phyloP scores from a whole-genome alignment of 2,329 filamentous ascomycete species.

The Cladorrhinum sp. region DNA sequence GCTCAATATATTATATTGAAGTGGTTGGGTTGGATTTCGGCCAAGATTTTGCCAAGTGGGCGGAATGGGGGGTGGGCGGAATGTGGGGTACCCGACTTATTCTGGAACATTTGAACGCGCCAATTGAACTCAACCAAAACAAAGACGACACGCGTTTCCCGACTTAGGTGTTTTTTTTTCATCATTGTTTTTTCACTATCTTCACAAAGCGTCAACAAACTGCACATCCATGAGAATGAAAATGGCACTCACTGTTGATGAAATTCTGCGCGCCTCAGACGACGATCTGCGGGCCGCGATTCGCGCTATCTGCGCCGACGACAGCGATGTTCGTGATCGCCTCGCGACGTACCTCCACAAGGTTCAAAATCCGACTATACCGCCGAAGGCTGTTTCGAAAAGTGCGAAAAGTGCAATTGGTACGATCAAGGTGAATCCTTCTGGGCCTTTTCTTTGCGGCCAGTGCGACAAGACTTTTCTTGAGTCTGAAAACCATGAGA shows the following conservation, averaged over 20 bases:
- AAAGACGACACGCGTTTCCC: no score
- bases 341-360: not conserved
- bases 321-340: not conserved
- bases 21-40: no score
- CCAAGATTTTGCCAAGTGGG: no score
- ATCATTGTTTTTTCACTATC: no score
- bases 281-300: not conserved
- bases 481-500: not conserved
- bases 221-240: not conserved
- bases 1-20: no score
- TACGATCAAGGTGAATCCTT: not conserved
- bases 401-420: not conserved
- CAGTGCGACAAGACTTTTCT: not conserved
- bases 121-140: no score
- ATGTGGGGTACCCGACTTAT: no score
- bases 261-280: not conserved
- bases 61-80: no score
- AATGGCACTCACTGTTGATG: not conserved
- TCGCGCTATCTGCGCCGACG: not conserved
- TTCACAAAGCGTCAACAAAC: not conserved
- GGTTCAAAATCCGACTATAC: not conserved
- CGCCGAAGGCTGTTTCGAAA: not conserved
- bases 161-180: no score
- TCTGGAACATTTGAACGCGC: no score
- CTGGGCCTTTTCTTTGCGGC: not conserved